phyloP scores from a whole-genome alignment of 495 filamentous ascomycete genomes.

The Sporormia fimetaria region DNA sequence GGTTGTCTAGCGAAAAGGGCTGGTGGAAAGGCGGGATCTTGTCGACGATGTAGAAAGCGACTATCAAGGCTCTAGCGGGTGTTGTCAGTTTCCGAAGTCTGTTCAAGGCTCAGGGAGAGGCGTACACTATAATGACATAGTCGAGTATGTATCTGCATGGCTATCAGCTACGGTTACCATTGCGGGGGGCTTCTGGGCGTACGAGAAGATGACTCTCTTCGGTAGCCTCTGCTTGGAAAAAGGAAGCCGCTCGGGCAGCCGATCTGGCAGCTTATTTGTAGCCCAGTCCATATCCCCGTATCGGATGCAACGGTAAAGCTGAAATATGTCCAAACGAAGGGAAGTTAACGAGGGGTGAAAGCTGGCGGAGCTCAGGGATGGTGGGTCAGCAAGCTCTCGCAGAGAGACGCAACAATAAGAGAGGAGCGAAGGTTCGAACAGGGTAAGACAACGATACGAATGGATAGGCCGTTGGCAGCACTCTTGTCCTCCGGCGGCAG shows the following conservation, averaged over 20 bases:
- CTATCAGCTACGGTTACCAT: slow-evolving; percentile 7
- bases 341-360: background rate
- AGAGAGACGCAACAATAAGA: slow-evolving; percentile 6
- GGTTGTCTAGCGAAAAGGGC: slow-evolving; percentile 48
- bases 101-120: slow-evolving; percentile 20
- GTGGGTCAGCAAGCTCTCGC: slow-evolving; percentile 13
- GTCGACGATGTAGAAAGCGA: slow-evolving; percentile 45
- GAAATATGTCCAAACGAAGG: slow-evolving; percentile 5
- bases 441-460: background rate
- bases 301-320: slow-evolving; percentile 24
- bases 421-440: background rate
- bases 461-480: too few relatives aligned
- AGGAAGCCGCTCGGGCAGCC: slow-evolving; percentile 37
- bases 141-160: slow-evolving; percentile 51
- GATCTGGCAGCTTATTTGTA: slow-evolving; percentile 19
- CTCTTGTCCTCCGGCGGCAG: too few relatives aligned
- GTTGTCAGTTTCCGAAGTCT: slow-evolving; percentile 25
- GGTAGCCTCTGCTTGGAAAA: slow-evolving; percentile 44
- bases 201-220: slow-evolving; percentile 45
- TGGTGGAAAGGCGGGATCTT: slow-evolving; percentile 47
- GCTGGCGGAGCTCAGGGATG: too few relatives aligned
- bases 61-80: slow-evolving; percentile 39
- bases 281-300: slow-evolving; percentile 22
- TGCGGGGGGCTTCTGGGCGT: slow-evolving; percentile 22
- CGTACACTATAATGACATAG: slow-evolving; percentile 56